Evolutionary conservation across 2,329 filamentous ascomycete species (phyloP).

Genomic region (Nemania bipapillata): DNA sequence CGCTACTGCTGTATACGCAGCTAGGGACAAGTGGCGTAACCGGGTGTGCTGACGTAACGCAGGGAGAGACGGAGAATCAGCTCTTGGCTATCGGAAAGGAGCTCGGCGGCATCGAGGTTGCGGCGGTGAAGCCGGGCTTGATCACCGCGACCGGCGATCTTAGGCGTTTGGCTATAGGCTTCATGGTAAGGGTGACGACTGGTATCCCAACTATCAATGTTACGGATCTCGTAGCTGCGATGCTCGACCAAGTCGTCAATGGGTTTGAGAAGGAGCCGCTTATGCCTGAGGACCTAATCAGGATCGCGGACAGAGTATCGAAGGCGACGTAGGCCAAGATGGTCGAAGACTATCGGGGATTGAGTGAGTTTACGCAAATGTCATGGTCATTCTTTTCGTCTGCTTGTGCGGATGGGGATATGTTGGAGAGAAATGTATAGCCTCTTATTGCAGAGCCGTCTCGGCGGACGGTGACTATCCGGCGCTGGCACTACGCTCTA

Average conservation of each 20-base stretch:
- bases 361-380: not conserved
- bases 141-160: slow-evolving; percentile 52
- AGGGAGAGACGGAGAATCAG: slow-evolving; percentile 61
- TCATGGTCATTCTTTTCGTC: not conserved
- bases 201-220: slow-evolving; percentile 53
- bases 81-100: slow-evolving; percentile 56
- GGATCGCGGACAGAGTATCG: slow-evolving; percentile 25
- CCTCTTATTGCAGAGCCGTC: not conserved
- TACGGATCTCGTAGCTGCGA: slow-evolving; percentile 54
- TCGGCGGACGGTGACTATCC: slow-evolving; percentile 26
- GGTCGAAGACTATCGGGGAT: not conserved
- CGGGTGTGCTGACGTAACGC: slow-evolving; percentile 8
- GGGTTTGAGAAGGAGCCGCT: slow-evolving; percentile 62
- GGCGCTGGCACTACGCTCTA: slow-evolving; percentile 7
- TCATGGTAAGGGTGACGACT: slow-evolving; percentile 39
- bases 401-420: not conserved
- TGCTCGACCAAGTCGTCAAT: slow-evolving; percentile 58
- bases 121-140: slow-evolving; percentile 58
- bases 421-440: not conserved
- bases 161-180: slow-evolving; percentile 39
- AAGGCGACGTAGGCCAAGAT: slow-evolving; percentile 2
- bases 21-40: not conserved
- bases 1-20: not conserved
- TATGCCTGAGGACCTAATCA: slow-evolving; percentile 56
- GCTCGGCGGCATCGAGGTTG: slow-evolving; percentile 54